Evolutionary conservation across 192 early-diverging fungal genomes (phyloP).

Genomic region (Phlyctochytrium bullatum): DNA sequence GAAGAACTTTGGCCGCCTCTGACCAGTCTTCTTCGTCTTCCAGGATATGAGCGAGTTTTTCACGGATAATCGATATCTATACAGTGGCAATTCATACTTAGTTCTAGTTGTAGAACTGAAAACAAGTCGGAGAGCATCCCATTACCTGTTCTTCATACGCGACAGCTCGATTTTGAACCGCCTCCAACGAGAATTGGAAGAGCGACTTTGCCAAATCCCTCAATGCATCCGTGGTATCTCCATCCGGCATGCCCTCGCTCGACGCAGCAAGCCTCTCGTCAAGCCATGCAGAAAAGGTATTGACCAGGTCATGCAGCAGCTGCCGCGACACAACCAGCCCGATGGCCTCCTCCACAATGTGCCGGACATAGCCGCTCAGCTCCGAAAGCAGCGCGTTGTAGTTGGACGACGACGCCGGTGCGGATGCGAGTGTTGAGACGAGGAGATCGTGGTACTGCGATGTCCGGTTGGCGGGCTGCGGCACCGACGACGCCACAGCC

Average conservation of each 20-base stretch:
- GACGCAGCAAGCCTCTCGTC: conserved; percentile 35
- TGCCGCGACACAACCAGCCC: conserved; percentile 76
- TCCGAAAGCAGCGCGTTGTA: not conserved
- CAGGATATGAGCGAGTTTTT: conserved; percentile 71
- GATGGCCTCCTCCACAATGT: conserved; percentile 45
- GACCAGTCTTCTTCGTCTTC: conserved; percentile 74
- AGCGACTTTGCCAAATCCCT: conserved; percentile 44
- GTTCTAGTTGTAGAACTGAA: not conserved
- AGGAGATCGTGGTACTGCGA: conserved; percentile 4
- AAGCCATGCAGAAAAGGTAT: conserved; percentile 49
- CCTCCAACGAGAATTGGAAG: conserved; percentile 65
- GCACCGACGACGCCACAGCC: too few relatives aligned
- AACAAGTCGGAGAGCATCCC: not conserved
- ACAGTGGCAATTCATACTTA: not conserved
- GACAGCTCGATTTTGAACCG: conserved; percentile 69
- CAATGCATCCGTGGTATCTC: conserved; percentile 1
- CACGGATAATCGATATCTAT: conserved; percentile 68
- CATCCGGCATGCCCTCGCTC: conserved; percentile 31
- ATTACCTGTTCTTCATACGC: conserved; percentile 80
- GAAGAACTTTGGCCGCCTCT: conserved; percentile 82
- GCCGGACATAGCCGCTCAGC: not conserved
- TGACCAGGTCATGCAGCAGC: conserved; percentile 69
- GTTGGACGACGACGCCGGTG: not conserved
- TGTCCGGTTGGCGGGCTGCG: not conserved
- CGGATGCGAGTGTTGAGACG: not conserved